Evolutionary conservation across 1,284 basidiomycete genomes (phyloP).

Genomic region (Neonothopanus nambi): DNA sequence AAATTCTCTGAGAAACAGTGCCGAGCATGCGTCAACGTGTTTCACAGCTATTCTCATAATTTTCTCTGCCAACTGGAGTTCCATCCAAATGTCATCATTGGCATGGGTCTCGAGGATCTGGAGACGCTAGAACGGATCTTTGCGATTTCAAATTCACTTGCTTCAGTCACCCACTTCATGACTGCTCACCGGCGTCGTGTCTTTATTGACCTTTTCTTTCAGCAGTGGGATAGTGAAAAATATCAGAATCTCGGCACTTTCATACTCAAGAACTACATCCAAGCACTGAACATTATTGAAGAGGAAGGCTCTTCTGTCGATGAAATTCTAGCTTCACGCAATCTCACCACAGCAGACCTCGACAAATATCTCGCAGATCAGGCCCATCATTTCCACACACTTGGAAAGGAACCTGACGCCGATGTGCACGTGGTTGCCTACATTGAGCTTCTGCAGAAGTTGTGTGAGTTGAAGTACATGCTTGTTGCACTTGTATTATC

Average conservation of each 20-base stretch:
- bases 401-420: constrained; percentile 17
- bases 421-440: constrained; percentile 19
- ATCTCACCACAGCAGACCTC: neutral
- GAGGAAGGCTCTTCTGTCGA: neutral
- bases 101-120: constrained; percentile 35
- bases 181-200: constrained; percentile 28
- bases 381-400: constrained; percentile 14
- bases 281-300: neutral
- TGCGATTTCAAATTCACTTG: constrained; percentile 29
- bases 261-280: neutral
- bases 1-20: neutral
- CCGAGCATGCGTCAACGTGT: constrained; percentile 13
- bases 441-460: constrained; percentile 21
- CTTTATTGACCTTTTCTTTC: constrained; percentile 24
- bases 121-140: constrained; percentile 32
- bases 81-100: constrained; percentile 29
- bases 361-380: neutral
- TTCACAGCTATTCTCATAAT: constrained; percentile 32
- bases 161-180: constrained; percentile 20
- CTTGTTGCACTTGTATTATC: no score
- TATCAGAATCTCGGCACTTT: constrained; percentile 16
- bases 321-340: neutral
- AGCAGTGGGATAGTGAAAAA: constrained; percentile 22
- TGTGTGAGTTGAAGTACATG: constrained; percentile 16
- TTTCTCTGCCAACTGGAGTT: constrained; percentile 30